Evolutionary conservation across 768 basidiomycete species (phyloP).

Genomic region (Xerocomus potaroensis): DNA sequence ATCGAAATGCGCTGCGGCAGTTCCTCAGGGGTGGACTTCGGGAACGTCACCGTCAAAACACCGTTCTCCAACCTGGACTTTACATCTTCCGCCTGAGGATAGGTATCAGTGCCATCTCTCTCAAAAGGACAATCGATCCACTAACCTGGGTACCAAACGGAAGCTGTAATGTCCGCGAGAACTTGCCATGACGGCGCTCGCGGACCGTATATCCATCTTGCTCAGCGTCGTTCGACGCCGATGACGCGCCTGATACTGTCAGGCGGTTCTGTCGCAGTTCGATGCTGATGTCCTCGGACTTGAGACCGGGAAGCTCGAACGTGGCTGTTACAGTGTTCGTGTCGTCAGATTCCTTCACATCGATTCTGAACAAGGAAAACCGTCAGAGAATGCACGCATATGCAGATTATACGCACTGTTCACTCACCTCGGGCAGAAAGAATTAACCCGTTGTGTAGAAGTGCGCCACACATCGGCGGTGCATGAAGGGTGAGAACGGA

Average conservation of each 20-base stretch:
- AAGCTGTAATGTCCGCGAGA: slow-evolving; percentile 42
- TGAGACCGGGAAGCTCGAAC: slow-evolving; percentile 54
- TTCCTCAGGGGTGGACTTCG: slow-evolving; percentile 35
- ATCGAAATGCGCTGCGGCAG: slow-evolving; percentile 37
- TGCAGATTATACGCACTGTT: background rate
- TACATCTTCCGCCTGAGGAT: slow-evolving; percentile 38
- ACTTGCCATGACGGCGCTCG: slow-evolving; percentile 44
- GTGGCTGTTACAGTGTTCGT: slow-evolving; percentile 45
- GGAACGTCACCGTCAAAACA: slow-evolving; percentile 43
- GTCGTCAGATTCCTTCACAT: slow-evolving; percentile 43
- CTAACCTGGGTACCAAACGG: slow-evolving; percentile 46
- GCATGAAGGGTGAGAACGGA: too few relatives aligned
- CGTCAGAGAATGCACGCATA: too few relatives aligned
- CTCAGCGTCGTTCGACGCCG: slow-evolving; percentile 28
- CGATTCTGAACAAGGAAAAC: slow-evolving; percentile 31
- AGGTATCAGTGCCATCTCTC: background rate
- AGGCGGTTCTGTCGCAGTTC: slow-evolving; percentile 45
- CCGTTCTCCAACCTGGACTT: slow-evolving; percentile 45
- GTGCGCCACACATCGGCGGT: too few relatives aligned
- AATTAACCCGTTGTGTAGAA: background rate
- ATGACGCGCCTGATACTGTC: slow-evolving; percentile 44
- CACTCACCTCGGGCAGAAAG: slow-evolving; percentile 22
- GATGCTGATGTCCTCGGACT: slow-evolving; percentile 44
- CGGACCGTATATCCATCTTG: slow-evolving; percentile 38
- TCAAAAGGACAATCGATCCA: background rate